phyloP scores from a whole-genome alignment of 768 basidiomycete genomes.

The Fistulinella prunicolor region DNA sequence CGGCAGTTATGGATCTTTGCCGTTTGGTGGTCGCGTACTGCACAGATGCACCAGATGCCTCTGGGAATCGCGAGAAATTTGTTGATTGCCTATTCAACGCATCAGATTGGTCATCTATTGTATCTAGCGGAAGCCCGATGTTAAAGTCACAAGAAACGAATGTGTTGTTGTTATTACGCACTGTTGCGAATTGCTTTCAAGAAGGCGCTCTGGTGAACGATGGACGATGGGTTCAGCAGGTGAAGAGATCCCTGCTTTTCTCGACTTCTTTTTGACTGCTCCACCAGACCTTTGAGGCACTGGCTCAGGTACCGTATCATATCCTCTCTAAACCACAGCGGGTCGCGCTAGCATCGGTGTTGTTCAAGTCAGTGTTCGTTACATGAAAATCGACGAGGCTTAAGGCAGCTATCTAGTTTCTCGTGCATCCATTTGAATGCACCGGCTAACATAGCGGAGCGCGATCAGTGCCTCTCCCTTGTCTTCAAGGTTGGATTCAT shows the following conservation, averaged over 20 bases:
- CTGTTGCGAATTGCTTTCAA: slow-evolving; percentile 75
- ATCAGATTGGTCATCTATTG: slow-evolving; percentile 53
- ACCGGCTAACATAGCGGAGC: slow-evolving; percentile 38
- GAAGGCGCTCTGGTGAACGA: slow-evolving; percentile 45
- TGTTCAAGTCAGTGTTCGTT: slow-evolving; percentile 74
- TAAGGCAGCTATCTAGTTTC: slow-evolving; percentile 41
- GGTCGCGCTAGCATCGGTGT: slow-evolving; percentile 73
- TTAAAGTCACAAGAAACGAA: slow-evolving; percentile 82
- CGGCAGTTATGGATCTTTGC: slow-evolving; percentile 78
- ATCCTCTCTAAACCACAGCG: slow-evolving; percentile 67
- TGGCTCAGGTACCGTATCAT: slow-evolving; percentile 50
- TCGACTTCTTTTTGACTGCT: slow-evolving; percentile 4
- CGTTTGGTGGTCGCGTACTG: slow-evolving; percentile 71
- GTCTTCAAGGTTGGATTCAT: slow-evolving; percentile 42
- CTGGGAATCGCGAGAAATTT: slow-evolving; percentile 48
- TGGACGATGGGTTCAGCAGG: slow-evolving; percentile 52
- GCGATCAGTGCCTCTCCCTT: slow-evolving; percentile 43
- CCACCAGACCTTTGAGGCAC: slow-evolving; percentile 52
- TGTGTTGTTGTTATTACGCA: slow-evolving; percentile 72
- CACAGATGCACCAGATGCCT: slow-evolving; percentile 46
- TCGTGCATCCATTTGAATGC: slow-evolving; percentile 56
- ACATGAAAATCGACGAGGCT: background rate
- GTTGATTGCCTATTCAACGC: slow-evolving; percentile 63
- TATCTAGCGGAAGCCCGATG: slow-evolving; percentile 52
- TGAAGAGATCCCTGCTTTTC: slow-evolving; percentile 21